Conservation (phyloP, 495 filamentous ascomycete species). For the Annulohypoxylon maeteangense region DNA sequence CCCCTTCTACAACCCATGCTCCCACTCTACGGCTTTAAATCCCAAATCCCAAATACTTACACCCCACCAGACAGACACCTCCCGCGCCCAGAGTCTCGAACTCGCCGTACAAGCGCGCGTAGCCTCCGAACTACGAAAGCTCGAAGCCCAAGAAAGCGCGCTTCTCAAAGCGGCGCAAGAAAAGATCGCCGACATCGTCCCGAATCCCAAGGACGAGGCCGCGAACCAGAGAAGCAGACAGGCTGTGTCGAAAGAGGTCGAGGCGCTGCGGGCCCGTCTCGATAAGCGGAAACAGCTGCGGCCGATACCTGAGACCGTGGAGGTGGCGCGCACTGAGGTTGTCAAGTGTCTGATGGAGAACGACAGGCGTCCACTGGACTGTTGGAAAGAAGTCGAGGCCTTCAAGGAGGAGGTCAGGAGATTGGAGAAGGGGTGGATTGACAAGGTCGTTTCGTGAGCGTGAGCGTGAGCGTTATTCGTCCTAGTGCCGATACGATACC, state of each 20-base stretch:
- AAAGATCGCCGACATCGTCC: conserved; percentile 65
- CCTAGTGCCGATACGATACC: background rate
- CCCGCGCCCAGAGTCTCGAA: conserved; percentile 83
- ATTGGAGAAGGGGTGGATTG: conserved; percentile 87
- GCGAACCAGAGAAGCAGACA: conserved; percentile 45
- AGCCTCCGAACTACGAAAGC: conserved; percentile 79
- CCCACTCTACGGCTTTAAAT: background rate
- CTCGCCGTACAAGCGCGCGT: conserved; percentile 91
- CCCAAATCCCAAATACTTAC: conserved; percentile 7
- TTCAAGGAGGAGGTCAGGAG: conserved; percentile 88
- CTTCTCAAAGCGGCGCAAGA: conserved; percentile 71
- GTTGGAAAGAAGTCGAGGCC: conserved; percentile 91
- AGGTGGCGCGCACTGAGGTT: conserved; percentile 79
- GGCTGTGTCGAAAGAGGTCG: conserved; percentile 71
- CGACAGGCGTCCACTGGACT: conserved; percentile 91
- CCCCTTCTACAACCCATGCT: background rate
- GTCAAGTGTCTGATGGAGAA: conserved; percentile 84
- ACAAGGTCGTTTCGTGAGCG: conserved; percentile 73
- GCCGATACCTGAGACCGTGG: conserved; percentile 68
- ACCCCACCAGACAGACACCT: conserved; percentile 77
- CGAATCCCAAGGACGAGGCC: conserved; percentile 34
- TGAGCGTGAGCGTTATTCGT: conserved; percentile 30
- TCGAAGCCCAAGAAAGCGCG: conserved; percentile 66
- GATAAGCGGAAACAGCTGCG: conserved; percentile 78
- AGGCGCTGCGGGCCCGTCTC: conserved; percentile 76